phyloP scores from a whole-genome alignment of 106 monocot species.

The Acorus gramineus region DNA sequence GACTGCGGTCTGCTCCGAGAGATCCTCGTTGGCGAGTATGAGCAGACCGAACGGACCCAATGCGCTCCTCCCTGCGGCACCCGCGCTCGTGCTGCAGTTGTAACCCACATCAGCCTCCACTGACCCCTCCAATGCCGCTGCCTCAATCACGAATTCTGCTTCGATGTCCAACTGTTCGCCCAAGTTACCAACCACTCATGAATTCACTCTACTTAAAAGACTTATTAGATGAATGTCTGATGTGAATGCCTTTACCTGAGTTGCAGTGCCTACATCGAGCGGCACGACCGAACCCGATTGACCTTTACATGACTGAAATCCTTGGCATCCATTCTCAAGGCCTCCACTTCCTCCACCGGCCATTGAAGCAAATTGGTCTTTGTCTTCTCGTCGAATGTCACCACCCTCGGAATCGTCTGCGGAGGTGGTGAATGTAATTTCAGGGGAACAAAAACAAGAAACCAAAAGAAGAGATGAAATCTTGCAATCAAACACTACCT shows the following conservation, averaged over 20 bases:
- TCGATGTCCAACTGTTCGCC: slow-evolving; percentile 50
- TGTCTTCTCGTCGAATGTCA: slow-evolving; percentile 43
- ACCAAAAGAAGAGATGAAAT: background rate
- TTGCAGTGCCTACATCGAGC: slow-evolving; percentile 23
- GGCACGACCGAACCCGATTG: slow-evolving; percentile 32
- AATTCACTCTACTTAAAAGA: too few relatives aligned
- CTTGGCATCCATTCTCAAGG: slow-evolving; percentile 17
- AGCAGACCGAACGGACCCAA: slow-evolving; percentile 85
- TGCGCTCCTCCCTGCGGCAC: slow-evolving; percentile 45
- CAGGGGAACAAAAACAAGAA: too few relatives aligned
- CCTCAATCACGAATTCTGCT: slow-evolving; percentile 55
- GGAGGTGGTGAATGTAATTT: background rate
- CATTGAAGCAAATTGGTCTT: slow-evolving; percentile 50
- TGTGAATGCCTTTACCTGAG: slow-evolving; percentile 25
- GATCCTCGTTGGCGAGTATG: slow-evolving; percentile 45
- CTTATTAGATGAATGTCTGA: too few relatives aligned
- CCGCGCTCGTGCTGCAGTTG: slow-evolving; percentile 82
- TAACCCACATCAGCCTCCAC: slow-evolving; percentile 51
- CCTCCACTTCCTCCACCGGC: slow-evolving; percentile 65
- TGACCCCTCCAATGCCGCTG: slow-evolving; percentile 14
- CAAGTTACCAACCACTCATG: too few relatives aligned
- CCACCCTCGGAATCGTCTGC: slow-evolving; percentile 48
- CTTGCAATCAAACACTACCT: background rate
- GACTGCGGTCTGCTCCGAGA: slow-evolving; percentile 66
- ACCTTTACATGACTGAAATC: slow-evolving; percentile 22